Conservation (phyloP, 768 basidiomycete genomes). For the Xerocomus potaroensis region DNA sequence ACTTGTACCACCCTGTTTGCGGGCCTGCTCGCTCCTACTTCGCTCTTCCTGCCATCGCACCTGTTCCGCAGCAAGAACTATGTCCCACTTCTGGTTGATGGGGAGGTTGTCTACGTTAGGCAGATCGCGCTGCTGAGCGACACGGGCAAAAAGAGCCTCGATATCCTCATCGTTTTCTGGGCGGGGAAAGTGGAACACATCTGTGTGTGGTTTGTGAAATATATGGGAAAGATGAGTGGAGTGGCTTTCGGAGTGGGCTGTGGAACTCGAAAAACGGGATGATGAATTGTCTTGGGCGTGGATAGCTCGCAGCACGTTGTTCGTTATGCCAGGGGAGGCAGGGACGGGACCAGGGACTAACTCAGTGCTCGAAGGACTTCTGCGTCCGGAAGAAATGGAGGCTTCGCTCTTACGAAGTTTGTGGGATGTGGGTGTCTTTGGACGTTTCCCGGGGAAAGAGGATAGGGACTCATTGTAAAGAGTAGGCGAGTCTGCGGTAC, state of each 20-base stretch:
- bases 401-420: constrained; percentile 50
- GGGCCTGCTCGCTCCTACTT: constrained; percentile 56
- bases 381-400: constrained; percentile 44
- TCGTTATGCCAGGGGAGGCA: constrained; percentile 23
- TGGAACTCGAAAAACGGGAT: constrained; percentile 53
- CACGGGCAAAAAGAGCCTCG: constrained; percentile 72
- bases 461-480: constrained; percentile 48
- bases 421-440: constrained; percentile 33
- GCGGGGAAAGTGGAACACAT: constrained; percentile 70
- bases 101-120: constrained; percentile 54
- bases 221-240: constrained; percentile 44
- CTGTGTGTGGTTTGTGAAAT: constrained; percentile 49
- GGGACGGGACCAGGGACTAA: constrained; percentile 44
- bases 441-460: constrained; percentile 34
- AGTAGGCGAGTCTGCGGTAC: constrained; percentile 56
- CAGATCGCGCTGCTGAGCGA: constrained; percentile 67
- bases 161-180: constrained; percentile 77
- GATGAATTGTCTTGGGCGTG: constrained; percentile 50
- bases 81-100: constrained; percentile 87
- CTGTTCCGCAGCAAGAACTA: constrained; percentile 81
- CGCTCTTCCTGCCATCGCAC: constrained; percentile 74
- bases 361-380: constrained; percentile 51
- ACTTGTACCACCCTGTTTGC: constrained; percentile 56
- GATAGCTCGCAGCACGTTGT: constrained; percentile 49
- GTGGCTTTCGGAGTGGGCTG: constrained; percentile 43